Evolutionary conservation across 768 basidiomycete species (phyloP), one percentile per base, ranked within the genome.

Genomic region (Suillus fuscotomentosus): DNA sequence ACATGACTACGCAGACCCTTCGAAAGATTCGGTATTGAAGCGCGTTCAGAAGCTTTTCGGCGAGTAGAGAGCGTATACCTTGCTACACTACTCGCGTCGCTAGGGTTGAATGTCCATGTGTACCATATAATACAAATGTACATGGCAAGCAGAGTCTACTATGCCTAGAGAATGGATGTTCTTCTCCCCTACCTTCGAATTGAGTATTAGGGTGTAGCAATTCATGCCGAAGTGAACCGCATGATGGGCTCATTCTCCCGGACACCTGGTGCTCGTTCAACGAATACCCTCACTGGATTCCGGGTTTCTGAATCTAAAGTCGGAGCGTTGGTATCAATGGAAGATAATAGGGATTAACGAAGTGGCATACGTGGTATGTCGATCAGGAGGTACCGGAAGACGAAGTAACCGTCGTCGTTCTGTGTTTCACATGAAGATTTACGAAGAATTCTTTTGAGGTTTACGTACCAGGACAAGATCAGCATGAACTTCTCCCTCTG

Each of bases 41-140:
- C 88, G 96, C 61, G 97, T 99, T 17, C 95, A 97, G 84, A 99
- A 94, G 78, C 84, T 98, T 36, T 91, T 95, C 70, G 97, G 95
- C 72, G 97, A 98, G 80, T 94, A 84, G 79, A 69, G 38, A 70
- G 43, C n/a, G 20, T 15, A 43, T 22, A 17, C 15, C 56, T 68
- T 62, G 53, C 47, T 38, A 57, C 39, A 34, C 55, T 17, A 45
- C 53, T 36, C 27, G 24, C 34, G 36, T 62, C 22, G 56, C 24
- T 50, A 70, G 69, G 70, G 63, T 66, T 69, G 64, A 70, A 68
- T 70, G 67, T 60, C 63, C 51, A 17, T 62, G 20, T 59, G 65
- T 60, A 69, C 61, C 71, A 70, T 71, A 65, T 64, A 72, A 68
- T 67, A 72, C 69, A 70, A 63, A 56, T 64, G 60, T 64, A 69